Evolutionary conservation across 2,329 filamentous ascomycete genomes (phyloP).

Genomic region (Pleurostoma richardsiae): DNA sequence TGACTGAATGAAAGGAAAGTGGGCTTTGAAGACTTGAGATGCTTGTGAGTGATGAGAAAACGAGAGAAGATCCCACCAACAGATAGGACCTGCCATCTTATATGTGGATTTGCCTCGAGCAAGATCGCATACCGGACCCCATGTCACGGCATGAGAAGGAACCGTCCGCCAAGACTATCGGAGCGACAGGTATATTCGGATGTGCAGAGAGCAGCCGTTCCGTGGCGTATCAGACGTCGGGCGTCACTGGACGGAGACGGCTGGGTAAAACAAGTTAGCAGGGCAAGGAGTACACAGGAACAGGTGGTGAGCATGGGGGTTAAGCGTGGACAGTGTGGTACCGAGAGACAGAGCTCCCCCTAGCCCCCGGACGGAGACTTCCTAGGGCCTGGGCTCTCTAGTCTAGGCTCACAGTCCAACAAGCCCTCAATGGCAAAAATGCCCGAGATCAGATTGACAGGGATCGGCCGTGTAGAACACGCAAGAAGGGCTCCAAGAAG

Average conservation of each 20-base stretch:
- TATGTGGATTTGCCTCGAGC: slow-evolving; percentile 21
- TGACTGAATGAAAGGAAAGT: slow-evolving; percentile 34
- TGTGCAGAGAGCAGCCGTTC: slow-evolving; percentile 28
- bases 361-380: no score
- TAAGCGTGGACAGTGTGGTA: not conserved
- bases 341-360: not conserved
- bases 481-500: slow-evolving; percentile 11
- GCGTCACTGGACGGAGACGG: slow-evolving; percentile 19
- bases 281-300: slow-evolving; percentile 5
- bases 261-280: slow-evolving; percentile 22
- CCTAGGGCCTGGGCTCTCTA: no score
- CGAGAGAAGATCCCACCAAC: slow-evolving; percentile 15
- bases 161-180: slow-evolving; percentile 21
- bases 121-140: not conserved
- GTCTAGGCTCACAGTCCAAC: no score
- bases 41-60: slow-evolving; percentile 28
- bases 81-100: slow-evolving; percentile 24
- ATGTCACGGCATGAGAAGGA: slow-evolving; percentile 17
- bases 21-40: slow-evolving; percentile 20
- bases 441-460: not conserved
- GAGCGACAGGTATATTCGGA: slow-evolving; percentile 26
- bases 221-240: slow-evolving; percentile 34
- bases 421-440: not conserved
- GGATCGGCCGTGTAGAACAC: not conserved
- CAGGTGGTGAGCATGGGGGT: slow-evolving; percentile 1